Conservation (phyloP, 805 yeast genomes). For the Torulaspora franciscae region DNA sequence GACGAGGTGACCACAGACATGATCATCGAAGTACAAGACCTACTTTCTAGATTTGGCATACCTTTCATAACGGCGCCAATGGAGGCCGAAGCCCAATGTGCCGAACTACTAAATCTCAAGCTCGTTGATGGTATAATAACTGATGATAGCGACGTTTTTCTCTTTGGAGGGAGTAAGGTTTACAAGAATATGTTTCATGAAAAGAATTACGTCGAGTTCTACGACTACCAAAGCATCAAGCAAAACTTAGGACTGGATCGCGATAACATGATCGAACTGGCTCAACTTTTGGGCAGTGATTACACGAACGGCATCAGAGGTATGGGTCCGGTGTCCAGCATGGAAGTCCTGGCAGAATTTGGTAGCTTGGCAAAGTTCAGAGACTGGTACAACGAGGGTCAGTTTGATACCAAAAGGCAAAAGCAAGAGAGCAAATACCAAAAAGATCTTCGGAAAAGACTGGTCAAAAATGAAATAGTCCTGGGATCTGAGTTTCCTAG, state of each 20-base stretch:
- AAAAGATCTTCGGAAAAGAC: slow-evolving; percentile 52
- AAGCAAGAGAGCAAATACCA: slow-evolving; percentile 45
- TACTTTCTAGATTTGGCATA: slow-evolving; percentile 81
- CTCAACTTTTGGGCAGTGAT: slow-evolving; percentile 85
- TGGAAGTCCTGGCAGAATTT: slow-evolving; percentile 87
- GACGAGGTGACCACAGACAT: slow-evolving; percentile 85
- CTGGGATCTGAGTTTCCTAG: slow-evolving; percentile 69
- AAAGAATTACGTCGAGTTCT: slow-evolving; percentile 85
- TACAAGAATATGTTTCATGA: slow-evolving; percentile 94
- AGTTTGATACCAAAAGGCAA: slow-evolving; percentile 40
- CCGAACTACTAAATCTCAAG: slow-evolving; percentile 59
- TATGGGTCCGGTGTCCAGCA: slow-evolving; percentile 87
- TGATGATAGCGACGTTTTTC: slow-evolving; percentile 94
- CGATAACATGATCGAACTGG: slow-evolving; percentile 67
- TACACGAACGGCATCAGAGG: slow-evolving; percentile 92
- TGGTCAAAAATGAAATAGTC: slow-evolving; percentile 50
- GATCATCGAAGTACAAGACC: slow-evolving; percentile 87
- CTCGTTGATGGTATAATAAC: slow-evolving; percentile 94
- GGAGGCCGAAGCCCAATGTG: slow-evolving; percentile 99
- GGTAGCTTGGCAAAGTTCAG: slow-evolving; percentile 39
- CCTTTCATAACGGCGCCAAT: slow-evolving; percentile 95
- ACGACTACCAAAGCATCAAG: slow-evolving; percentile 53
- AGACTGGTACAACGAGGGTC: slow-evolving; percentile 42
- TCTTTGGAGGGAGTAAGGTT: slow-evolving; percentile 81
- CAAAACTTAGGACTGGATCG: slow-evolving; percentile 62